Conservation (phyloP, 1,139 yeast species). For the Saccharomyces hybrid region DNA sequence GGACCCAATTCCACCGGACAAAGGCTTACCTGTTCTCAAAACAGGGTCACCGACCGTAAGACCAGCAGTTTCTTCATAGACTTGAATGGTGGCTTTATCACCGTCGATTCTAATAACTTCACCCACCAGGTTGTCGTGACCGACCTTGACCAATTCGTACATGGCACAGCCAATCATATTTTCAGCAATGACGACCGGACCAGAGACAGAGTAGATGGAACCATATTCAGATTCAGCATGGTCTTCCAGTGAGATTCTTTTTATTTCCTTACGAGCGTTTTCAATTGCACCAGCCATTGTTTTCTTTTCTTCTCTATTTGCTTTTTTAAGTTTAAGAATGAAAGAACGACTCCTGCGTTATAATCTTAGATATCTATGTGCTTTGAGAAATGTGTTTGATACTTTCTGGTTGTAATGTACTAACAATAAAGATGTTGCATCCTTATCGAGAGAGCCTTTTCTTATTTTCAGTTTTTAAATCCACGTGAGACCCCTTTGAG, state of each 20-base stretch:
- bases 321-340: not conserved
- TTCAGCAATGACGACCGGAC: conserved; percentile 96
- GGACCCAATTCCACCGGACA: conserved; percentile 99
- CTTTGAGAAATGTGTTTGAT: not conserved
- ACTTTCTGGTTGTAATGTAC: not conserved
- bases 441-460: not conserved
- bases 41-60: conserved; percentile 99
- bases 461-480: not conserved
- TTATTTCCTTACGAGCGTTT: conserved; percentile 90
- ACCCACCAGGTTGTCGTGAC: conserved; percentile 93
- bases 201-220: conserved; percentile 85
- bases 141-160: conserved; percentile 96
- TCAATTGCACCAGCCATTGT: conserved; percentile 88
- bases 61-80: conserved; percentile 98
- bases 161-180: conserved; percentile 98
- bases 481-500: not conserved
- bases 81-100: conserved; percentile 97
- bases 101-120: conserved; percentile 95
- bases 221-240: conserved; percentile 74
- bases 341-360: not conserved
- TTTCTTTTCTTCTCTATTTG: conserved; percentile 1
- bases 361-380: not conserved
- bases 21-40: conserved; percentile 92
- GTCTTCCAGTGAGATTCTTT: conserved; percentile 77
- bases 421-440: not conserved